Conservation (phyloP, 1,139 yeast genomes). For the Geotrichum australiense region DNA sequence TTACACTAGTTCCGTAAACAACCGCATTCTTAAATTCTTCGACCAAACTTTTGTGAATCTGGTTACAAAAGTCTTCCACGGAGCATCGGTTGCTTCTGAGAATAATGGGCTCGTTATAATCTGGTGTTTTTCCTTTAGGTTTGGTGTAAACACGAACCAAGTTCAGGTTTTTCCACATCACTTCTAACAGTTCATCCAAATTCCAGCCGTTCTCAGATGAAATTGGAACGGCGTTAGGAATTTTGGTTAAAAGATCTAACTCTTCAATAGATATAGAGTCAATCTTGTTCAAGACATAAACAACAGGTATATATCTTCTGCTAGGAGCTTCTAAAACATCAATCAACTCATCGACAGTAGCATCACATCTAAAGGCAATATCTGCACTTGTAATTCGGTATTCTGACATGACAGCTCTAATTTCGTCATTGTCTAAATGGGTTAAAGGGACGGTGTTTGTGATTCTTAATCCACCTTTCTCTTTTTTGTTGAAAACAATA, state of each 20-base stretch:
- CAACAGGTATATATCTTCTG: conserved; percentile 90
- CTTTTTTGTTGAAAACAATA: conserved; percentile 83
- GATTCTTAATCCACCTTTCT: conserved; percentile 89
- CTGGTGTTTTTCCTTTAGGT: conserved; percentile 93
- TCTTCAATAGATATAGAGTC: conserved; percentile 93
- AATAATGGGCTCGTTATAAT: conserved; percentile 90
- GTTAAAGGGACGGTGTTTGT: conserved; percentile 92
- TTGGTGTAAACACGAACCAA: conserved; percentile 94
- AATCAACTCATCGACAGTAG: conserved; percentile 90
- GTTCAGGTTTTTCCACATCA: conserved; percentile 89
- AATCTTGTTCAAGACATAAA: conserved; percentile 89
- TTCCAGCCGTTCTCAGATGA: conserved; percentile 97
- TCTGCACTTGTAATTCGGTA: conserved; percentile 96
- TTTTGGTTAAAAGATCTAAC: conserved; percentile 76
- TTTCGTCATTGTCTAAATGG: conserved; percentile 84
- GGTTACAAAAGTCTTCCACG: conserved; percentile 93
- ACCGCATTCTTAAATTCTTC: conserved; percentile 89
- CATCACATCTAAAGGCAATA: conserved; percentile 93
- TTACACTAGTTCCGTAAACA: conserved; percentile 86
- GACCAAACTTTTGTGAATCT: conserved; percentile 88
- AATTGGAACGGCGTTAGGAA: conserved; percentile 95
- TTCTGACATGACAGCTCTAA: conserved; percentile 92
- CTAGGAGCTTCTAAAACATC: conserved; percentile 89
- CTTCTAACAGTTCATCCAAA: conserved; percentile 82
- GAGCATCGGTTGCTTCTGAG: conserved; percentile 73